A percentile compares a stretch with the other conserved stretches of the same genome.
These are phyloP conservation scores for Delphinella strobiligena DNA, from an alignment of 2,329 filamentous ascomycete species.

Conservation along the genomic window DNA sequence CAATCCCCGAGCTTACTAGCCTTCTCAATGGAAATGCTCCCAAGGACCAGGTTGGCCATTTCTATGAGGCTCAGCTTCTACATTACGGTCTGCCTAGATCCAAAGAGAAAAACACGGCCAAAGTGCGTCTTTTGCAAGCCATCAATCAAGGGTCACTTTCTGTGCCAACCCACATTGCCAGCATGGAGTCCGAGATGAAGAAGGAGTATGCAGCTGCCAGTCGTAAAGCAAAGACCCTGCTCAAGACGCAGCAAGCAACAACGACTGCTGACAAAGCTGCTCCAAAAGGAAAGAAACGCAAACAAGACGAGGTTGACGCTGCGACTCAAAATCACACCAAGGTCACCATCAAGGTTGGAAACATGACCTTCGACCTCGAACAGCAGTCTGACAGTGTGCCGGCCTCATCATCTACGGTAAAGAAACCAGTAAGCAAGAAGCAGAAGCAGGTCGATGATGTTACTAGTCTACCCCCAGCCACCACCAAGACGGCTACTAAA, in stretches of 20 bases:
- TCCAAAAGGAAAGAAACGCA: constrained; percentile 14
- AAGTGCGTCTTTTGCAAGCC: constrained; percentile 47
- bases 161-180: constrained; percentile 37
- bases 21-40: not conserved
- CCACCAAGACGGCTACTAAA: not conserved
- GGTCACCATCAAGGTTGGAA: constrained; percentile 14
- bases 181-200: constrained; percentile 43
- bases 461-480: too few relatives aligned
- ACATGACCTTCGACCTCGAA: constrained; percentile 16
- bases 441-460: not conserved
- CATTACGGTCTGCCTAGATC: constrained; percentile 49
- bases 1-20: constrained; percentile 3
- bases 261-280: constrained; percentile 1
- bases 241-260: not conserved
- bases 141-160: constrained; percentile 36
- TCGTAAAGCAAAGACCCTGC: constrained; percentile 31
- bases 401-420: not conserved
- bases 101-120: constrained; percentile 46
- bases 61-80: constrained; percentile 50
- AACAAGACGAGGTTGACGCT: constrained; percentile 11
- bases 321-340: constrained; percentile 13
- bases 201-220: constrained; percentile 44
- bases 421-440: constrained; percentile 4
- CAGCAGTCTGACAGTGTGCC: constrained; percentile 7
- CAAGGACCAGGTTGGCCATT: constrained; percentile 45